These are phyloP conservation scores for Cercospora sojina DNA, from an alignment of 2,329 filamentous ascomycete genomes.

Conservation along the genomic window DNA sequence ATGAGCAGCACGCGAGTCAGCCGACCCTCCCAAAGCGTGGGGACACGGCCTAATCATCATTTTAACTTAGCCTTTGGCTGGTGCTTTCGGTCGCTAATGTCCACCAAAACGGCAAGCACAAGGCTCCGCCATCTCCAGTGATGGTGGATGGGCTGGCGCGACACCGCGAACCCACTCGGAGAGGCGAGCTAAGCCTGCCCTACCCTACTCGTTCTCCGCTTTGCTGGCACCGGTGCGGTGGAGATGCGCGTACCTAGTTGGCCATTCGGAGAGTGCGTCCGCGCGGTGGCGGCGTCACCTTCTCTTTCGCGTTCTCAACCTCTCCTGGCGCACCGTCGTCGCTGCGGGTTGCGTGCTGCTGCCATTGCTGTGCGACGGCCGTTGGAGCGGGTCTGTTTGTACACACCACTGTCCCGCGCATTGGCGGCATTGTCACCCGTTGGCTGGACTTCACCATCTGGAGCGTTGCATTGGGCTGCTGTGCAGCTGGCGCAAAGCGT, in stretches of 20 bases:
- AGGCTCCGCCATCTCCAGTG: neutral
- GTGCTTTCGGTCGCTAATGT: neutral
- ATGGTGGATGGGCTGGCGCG: neutral
- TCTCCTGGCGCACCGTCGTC: neutral
- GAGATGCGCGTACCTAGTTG: neutral
- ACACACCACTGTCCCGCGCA: neutral
- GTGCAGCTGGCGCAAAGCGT: neutral
- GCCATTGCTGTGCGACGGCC: neutral
- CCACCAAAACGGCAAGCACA: slow-evolving; percentile 10
- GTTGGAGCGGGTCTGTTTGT: neutral
- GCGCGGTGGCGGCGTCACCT: neutral
- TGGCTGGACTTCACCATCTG: neutral
- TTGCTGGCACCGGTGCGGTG: neutral
- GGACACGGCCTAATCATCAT: neutral
- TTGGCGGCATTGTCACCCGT: neutral
- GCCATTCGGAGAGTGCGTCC: neutral
- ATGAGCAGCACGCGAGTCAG: neutral
- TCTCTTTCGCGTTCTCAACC: neutral
- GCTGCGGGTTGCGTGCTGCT: neutral
- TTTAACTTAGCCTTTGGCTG: slow-evolving; percentile 1
- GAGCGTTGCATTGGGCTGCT: neutral
- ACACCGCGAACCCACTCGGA: neutral
- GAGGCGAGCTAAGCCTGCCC: neutral
- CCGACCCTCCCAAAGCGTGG: neutral
- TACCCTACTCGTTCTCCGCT: neutral